Base-by-base conservation (phyloP, 2,329 filamentous ascomycete genomes). In the Clarireedia hainanense region DNA sequence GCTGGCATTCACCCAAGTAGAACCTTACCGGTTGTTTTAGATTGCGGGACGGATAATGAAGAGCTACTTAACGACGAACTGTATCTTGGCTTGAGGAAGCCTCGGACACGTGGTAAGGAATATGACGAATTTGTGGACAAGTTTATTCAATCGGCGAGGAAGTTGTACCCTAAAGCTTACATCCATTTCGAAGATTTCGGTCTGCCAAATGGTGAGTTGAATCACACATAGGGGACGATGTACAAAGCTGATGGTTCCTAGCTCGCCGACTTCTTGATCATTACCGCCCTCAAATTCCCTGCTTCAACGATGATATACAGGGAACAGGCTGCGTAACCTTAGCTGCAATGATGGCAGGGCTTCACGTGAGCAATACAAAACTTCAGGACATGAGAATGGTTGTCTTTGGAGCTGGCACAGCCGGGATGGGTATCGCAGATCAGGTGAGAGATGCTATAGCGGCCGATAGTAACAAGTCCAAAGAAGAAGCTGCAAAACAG, bases 141-240 rank as follows among this genome's bases (percentile, higher is more conserved):
- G 0, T 95, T 95, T 65, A 80, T 95, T 7, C 73, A 76, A 51
- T 77, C 82, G 0, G 85, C 85, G 0, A 76, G 83, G 46, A 82
- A 85, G 63, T 76, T 83, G 1, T 95, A 86, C 58, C 91, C 91
- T 0, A 83, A 79, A 47, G 89, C 91, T 0, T 92, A 91, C 64
- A 85, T 95, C 20, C 90, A 95, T 66, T 95, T 95, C 64, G 89
- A 95, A 65, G 91, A 95, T 66, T 95, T 95, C 72, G 90, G 89
- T 0, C 72, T 95, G 0, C 70, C 71, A 1, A 95, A 95, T 65
- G 81, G 80, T 79, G 58, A 60, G 71, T 46, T 14, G 12, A 20
- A 20, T 23, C 10, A 58, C 3, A 9, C 5, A 4, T 14, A 46
- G 14, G 2, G 2, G 26, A 6, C 17, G 15, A 14, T 20, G 14